Conservation (phyloP, 176 grass and related monocot species). For the Avena insularis region DNA sequence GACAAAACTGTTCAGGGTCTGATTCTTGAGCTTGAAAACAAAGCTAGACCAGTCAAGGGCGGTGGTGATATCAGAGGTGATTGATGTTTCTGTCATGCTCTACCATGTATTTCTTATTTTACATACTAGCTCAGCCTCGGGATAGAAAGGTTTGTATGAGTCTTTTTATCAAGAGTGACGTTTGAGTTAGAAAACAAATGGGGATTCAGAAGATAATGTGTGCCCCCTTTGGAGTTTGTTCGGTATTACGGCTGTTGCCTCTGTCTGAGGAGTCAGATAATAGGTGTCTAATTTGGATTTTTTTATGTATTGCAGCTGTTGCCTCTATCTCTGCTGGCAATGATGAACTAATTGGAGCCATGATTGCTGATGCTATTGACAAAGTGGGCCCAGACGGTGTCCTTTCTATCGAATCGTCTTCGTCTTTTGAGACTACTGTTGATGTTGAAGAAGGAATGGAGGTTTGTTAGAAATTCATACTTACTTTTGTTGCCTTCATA, state of each 20-base stretch:
- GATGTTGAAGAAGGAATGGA: constrained; percentile 99
- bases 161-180: neutral
- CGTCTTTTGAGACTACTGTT: constrained; percentile 92
- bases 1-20: constrained; percentile 87
- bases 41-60: constrained; percentile 79
- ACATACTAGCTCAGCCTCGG: neutral
- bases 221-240: constrained; percentile 32
- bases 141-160: neutral
- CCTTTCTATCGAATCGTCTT: constrained; percentile 91
- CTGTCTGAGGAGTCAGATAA: constrained; percentile 7
- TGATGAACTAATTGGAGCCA: constrained; percentile 79
- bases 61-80: constrained; percentile 82
- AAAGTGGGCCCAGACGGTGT: constrained; percentile 94
- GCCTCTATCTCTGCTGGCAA: constrained; percentile 90
- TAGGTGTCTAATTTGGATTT: constrained; percentile 35
- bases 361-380: constrained; percentile 95
- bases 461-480: constrained; percentile 51
- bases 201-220: neutral
- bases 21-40: constrained; percentile 81
- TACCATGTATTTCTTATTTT: constrained; percentile 2
- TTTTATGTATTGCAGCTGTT: constrained; percentile 62
- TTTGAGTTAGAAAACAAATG: neutral
- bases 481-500: neutral
- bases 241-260: constrained; percentile 58
- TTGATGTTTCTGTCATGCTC: constrained; percentile 14